These are phyloP conservation scores for Daldinia concentrica DNA, from an alignment of 495 filamentous ascomycete species.

Conservation along the genomic window DNA sequence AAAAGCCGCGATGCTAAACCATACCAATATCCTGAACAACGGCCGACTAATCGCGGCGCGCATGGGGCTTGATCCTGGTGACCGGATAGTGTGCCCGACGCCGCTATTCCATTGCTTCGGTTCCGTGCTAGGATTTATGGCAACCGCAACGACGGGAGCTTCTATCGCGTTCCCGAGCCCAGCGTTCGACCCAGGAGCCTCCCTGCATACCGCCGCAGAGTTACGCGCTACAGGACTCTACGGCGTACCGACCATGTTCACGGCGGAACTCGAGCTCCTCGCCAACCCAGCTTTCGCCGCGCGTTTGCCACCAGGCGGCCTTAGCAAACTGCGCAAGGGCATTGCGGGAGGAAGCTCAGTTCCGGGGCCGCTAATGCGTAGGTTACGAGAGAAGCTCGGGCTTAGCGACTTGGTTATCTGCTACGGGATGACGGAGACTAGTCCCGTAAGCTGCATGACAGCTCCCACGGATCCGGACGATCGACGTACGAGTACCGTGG, in stretches of 20 bases:
- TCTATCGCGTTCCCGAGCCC: constrained; percentile 87
- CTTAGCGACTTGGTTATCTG: constrained; percentile 90
- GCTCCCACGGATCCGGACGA: constrained; percentile 79
- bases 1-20: constrained; percentile 90
- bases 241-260: constrained; percentile 96
- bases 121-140: constrained; percentile 90
- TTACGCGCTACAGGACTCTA: constrained; percentile 86
- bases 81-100: constrained; percentile 85
- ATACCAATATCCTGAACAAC: constrained; percentile 89
- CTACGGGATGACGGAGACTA: constrained; percentile 99
- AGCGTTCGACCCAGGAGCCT: constrained; percentile 81
- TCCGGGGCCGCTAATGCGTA: constrained; percentile 84
- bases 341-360: constrained; percentile 91
- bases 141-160: constrained; percentile 86
- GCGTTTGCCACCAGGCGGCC: constrained; percentile 57
- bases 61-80: constrained; percentile 77
- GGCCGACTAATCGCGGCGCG: constrained; percentile 81
- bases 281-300: constrained; percentile 55
- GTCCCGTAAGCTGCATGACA: constrained; percentile 92
- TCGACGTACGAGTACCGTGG: constrained; percentile 82
- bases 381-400: constrained; percentile 77
- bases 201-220: constrained; percentile 75
- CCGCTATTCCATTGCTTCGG: constrained; percentile 96
- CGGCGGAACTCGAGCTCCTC: constrained; percentile 82
- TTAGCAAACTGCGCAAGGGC: constrained; percentile 78